Conservation (phyloP, 192 early-diverging fungal genomes). For the Coemansia sp. region DNA sequence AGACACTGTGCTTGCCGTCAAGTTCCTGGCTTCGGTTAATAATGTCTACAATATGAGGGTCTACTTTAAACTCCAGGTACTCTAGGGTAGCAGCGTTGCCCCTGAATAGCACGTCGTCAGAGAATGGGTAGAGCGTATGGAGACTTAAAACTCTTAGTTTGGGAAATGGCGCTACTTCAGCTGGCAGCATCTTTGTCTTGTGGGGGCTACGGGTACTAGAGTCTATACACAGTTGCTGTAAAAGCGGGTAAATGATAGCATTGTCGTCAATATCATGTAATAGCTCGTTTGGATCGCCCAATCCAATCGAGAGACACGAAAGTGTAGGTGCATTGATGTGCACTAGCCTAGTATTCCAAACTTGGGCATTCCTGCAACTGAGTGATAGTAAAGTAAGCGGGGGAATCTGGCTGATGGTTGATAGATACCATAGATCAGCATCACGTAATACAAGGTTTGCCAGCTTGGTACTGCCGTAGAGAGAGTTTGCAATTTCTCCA, state of each 20-base stretch:
- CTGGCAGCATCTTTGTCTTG: neutral
- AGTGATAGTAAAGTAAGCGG: neutral
- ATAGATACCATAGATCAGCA: neutral
- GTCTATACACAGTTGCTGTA: neutral
- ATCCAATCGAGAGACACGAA: neutral
- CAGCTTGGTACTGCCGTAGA: neutral
- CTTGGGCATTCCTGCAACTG: neutral
- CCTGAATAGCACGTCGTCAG: slow-evolving; percentile 6
- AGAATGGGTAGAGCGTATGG: neutral
- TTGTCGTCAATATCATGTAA: neutral
- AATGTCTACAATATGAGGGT: neutral
- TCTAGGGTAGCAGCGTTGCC: slow-evolving; percentile 7
- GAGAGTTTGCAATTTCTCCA: neutral
- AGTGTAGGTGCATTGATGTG: neutral
- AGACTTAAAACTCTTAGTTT: neutral
- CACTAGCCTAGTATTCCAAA: neutral
- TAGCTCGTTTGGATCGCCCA: neutral
- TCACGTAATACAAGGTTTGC: neutral
- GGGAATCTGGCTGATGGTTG: neutral
- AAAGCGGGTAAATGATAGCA: neutral
- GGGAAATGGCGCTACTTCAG: slow-evolving; percentile 3
- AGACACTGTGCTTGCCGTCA: neutral
- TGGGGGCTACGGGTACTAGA: neutral
- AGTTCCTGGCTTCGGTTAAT: neutral
- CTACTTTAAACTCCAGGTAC: neutral